Base-by-base conservation (phyloP, 2,329 filamentous ascomycete species). In the Diaporthe citrichinensis region DNA sequence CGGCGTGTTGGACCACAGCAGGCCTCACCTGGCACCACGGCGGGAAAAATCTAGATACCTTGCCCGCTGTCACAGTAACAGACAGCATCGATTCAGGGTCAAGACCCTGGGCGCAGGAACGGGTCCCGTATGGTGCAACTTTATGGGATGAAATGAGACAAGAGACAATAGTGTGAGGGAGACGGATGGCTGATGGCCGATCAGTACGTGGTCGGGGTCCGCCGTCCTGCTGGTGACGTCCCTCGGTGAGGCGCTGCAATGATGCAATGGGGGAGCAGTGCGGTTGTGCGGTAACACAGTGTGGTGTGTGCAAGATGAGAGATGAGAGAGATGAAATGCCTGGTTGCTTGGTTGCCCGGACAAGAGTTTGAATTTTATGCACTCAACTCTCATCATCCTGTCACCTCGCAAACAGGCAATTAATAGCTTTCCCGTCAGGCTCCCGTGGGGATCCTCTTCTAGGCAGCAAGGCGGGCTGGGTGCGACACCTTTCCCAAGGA, bases 11-110 rank as follows among this genome's bases (percentile, higher is more conserved):
- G 41, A 39, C 62, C 62, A 68, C 44, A 20, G 10, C 44, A 51
- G 62, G 25, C 62, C n/a, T 67, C 31, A 36, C 44, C 44, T 36
- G 44, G 44, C 59, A 23, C 59, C 39, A 51, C 28, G 61, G 25
- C 28, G 6, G 10, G 23, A 67, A 67, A 34, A 34, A 34, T 14
- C 61, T n/a, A 51, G 61, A 49, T 15, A n/a, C 20, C 44, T 51
- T 17, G 61, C 44, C 25, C 28, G 44, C 41, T 67, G 61, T 67
- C 61, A 67, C 28, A 25, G 61, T 67, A 67, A 51, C 61, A 36
- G 61, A 51, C 61, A 36, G 61, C 28, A 51, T 51, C 61, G 61
- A 67, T 67, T 51, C 44, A 67, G 61, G 57, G 28, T n/a, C 62
- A 34, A 34, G 62, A 36, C 62, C 62, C 62, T 51, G 44, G 44